These are phyloP conservation scores for Acer negundo DNA, from an alignment of 345 rosid genomes.

Conservation along the genomic window DNA sequence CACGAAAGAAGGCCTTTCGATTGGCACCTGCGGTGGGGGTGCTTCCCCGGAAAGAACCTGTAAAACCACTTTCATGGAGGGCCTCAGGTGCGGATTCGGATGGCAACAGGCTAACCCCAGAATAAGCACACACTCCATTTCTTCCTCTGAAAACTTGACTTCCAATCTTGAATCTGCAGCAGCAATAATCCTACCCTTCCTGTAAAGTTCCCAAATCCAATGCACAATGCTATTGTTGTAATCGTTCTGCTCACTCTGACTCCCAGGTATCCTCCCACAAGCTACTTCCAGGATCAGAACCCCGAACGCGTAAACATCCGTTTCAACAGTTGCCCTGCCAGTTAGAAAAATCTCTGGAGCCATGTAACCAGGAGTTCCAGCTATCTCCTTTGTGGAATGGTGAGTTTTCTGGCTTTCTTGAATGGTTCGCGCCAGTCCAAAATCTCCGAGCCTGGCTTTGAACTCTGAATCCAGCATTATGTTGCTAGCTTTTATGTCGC, in stretches of 20 bases:
- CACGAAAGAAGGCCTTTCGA: constrained; percentile 66
- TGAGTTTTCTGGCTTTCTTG: constrained; percentile 62
- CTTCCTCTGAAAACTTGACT: constrained; percentile 33
- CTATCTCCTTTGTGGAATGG: constrained; percentile 66
- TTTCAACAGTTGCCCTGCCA: constrained; percentile 64
- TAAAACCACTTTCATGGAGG: constrained; percentile 57
- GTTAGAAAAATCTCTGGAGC: constrained; percentile 72
- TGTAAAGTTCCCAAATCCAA: constrained; percentile 67
- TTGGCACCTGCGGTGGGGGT: constrained; percentile 48
- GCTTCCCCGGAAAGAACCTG: constrained; percentile 70
- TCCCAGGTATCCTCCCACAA: constrained; percentile 57
- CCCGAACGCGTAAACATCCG: constrained; percentile 72
- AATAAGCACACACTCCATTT: constrained; percentile 48
- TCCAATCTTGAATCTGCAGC: constrained; percentile 62
- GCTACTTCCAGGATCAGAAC: constrained; percentile 61
- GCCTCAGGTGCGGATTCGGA: constrained; percentile 73
- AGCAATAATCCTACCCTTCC: constrained; percentile 39
- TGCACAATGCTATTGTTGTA: constrained; percentile 59
- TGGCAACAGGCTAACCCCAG: constrained; percentile 83
- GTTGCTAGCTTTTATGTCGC: constrained; percentile 74
- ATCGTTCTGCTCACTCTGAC: constrained; percentile 29
- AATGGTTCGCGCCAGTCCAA: constrained; percentile 75
- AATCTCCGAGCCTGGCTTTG: constrained; percentile 65
- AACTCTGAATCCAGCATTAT: constrained; percentile 68
- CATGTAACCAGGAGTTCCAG: constrained; percentile 85